Conservation (phyloP, 2,329 filamentous ascomycete species). For the Exserohilum rostratum region DNA sequence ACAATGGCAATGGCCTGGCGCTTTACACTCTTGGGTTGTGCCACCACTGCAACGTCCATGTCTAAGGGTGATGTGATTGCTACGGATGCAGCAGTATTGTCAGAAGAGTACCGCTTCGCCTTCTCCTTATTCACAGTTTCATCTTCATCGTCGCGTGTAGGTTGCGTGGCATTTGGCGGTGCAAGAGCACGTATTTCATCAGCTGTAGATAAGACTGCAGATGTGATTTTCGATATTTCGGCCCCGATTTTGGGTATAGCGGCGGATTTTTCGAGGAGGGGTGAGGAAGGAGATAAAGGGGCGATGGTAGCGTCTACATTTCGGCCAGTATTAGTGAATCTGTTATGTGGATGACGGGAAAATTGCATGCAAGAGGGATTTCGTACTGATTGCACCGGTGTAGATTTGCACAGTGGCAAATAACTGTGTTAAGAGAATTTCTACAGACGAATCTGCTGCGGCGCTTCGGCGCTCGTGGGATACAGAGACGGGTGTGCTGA, state of each 20-base stretch:
- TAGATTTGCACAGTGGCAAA: conserved; percentile 26
- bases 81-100: neutral
- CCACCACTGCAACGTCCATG: neutral
- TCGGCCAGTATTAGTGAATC: too few species aligned
- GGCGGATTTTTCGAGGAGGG: conserved; percentile 24
- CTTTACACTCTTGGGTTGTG: conserved; percentile 3
- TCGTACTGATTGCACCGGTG: conserved; percentile 26
- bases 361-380: neutral
- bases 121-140: neutral
- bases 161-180: conserved; percentile 7
- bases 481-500: conserved; percentile 17
- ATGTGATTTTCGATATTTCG: conserved; percentile 22
- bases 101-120: neutral
- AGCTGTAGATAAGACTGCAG: conserved; percentile 16
- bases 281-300: conserved; percentile 20
- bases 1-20: conserved; percentile 18
- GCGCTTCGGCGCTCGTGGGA: conserved; percentile 14
- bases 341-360: too few species aligned
- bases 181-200: conserved; percentile 16
- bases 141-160: neutral
- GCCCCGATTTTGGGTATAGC: conserved; percentile 24
- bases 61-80: too few species aligned
- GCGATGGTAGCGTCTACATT: conserved; percentile 24
- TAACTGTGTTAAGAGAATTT: conserved; percentile 23
- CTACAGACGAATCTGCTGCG: conserved; percentile 6